phyloP scores from a whole-genome alignment of 2,329 filamentous ascomycete species.

The Aspergillus fijiensis region DNA sequence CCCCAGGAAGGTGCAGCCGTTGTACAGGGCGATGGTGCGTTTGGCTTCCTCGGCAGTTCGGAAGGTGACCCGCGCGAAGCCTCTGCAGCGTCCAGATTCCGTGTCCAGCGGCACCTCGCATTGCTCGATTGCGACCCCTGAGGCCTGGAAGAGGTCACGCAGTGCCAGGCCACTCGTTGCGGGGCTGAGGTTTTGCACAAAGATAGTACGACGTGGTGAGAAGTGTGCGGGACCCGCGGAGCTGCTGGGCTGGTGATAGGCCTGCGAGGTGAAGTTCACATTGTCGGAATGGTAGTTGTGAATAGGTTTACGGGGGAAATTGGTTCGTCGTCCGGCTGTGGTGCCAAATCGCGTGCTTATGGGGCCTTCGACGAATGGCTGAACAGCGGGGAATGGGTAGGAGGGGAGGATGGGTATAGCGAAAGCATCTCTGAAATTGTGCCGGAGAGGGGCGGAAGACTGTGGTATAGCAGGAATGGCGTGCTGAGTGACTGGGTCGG shows the following conservation, averaged over 20 bases:
- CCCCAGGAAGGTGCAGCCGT: constrained; percentile 36
- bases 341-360: constrained; percentile 7
- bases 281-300: constrained; percentile 12
- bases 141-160: constrained; percentile 28
- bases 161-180: constrained; percentile 32
- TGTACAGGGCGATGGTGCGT: constrained; percentile 33
- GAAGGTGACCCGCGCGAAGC: constrained; percentile 34
- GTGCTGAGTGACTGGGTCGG: constrained; percentile 23
- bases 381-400: constrained; percentile 27
- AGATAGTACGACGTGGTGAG: constrained; percentile 22
- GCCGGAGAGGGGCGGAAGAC: constrained; percentile 31
- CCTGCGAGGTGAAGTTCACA: constrained; percentile 9
- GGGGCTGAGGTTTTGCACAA: constrained; percentile 31
- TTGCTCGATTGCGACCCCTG: constrained; percentile 31
- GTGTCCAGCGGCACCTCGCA: constrained; percentile 32
- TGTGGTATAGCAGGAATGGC: constrained; percentile 27
- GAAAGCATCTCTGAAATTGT: constrained; percentile 29
- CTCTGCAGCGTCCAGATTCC: constrained; percentile 22
- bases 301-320: constrained; percentile 6
- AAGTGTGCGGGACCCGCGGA: constrained; percentile 1
- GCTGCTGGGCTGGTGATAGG: constrained; percentile 10
- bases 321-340: constrained; percentile 4
- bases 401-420: constrained; percentile 29
- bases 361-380: constrained; percentile 11
- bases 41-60: constrained; percentile 37